These are phyloP conservation scores for Xylaria nigripes DNA, from an alignment of 495 filamentous ascomycete species.

Conservation along the genomic window DNA sequence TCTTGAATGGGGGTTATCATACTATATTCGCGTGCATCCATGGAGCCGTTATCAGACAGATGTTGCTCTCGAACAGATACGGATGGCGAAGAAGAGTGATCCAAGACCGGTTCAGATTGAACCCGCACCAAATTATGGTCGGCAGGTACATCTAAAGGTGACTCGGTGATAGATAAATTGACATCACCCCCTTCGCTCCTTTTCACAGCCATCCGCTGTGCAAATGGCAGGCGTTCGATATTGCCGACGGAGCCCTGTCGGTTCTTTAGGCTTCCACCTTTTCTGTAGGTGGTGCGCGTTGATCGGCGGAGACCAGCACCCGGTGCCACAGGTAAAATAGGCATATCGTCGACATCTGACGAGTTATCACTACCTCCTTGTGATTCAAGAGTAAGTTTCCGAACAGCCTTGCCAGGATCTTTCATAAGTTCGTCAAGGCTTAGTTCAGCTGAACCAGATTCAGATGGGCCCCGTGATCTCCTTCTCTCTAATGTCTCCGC, in stretches of 20 bases:
- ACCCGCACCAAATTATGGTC: conserved; percentile 56
- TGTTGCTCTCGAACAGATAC: conserved; percentile 38
- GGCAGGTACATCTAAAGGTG: conserved; percentile 41
- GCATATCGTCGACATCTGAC: conserved; percentile 65
- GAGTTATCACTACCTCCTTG: conserved; percentile 33
- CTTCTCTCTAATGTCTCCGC: conserved; percentile 76
- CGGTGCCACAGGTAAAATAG: conserved; percentile 70
- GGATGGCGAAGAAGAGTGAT: conserved; percentile 47
- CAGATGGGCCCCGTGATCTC: conserved; percentile 47
- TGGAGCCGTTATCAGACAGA: conserved; percentile 28
- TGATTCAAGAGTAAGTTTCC: conserved; percentile 51
- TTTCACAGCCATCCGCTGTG: conserved; percentile 55
- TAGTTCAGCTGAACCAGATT: conserved; percentile 42
- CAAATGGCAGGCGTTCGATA: conserved; percentile 49
- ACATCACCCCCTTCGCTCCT: conserved; percentile 50
- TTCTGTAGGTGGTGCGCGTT: conserved; percentile 85
- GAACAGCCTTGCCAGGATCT: conserved; percentile 62
- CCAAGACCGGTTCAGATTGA: conserved; percentile 67
- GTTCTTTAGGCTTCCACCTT: conserved; percentile 70
- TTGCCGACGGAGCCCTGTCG: conserved; percentile 54
- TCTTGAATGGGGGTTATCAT: conserved; percentile 12
- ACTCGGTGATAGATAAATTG: conserved; percentile 44
- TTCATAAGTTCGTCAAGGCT: conserved; percentile 72
- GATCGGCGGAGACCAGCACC: conserved; percentile 78
- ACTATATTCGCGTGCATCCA: conserved; percentile 11